phyloP scores from a whole-genome alignment of 176 grass and related monocot species.

The Juncus inflexus region DNA sequence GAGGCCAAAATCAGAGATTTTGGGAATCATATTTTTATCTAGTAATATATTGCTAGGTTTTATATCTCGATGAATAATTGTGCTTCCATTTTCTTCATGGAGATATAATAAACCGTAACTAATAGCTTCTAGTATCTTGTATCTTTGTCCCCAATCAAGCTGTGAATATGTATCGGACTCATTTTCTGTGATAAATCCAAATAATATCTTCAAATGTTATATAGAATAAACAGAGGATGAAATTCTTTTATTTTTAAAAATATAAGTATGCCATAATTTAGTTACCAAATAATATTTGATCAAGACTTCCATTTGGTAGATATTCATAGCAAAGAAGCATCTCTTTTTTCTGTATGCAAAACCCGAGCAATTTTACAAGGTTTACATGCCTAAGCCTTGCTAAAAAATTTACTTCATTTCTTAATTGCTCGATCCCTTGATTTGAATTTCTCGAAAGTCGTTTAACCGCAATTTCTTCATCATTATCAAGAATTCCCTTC shows the following conservation, averaged over 20 bases:
- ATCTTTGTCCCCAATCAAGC: background rate
- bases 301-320: background rate
- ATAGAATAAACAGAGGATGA: background rate
- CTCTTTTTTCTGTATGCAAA: constrained; percentile 7
- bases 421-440: background rate
- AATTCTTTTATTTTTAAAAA: background rate
- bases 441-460: background rate
- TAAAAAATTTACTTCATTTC: background rate
- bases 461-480: background rate
- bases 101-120: background rate
- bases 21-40: constrained; percentile 5
- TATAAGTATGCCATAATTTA: background rate
- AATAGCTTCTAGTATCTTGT: background rate
- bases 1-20: constrained; percentile 12
- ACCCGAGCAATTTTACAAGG: background rate
- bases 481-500: background rate
- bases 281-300: background rate
- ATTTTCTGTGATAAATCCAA: background rate
- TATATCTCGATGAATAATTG: constrained; percentile 3
- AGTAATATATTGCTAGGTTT: constrained; percentile 5
- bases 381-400: background rate
- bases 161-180: background rate
- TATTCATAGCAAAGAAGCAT: constrained; percentile 5
- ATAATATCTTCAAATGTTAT: background rate
- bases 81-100: background rate